A percentile compares a stretch with the other conserved stretches of the same genome.
These are phyloP conservation scores for Saccharomyces mikatae DNA, from an alignment of 805 yeast species.

Conservation along the genomic window DNA sequence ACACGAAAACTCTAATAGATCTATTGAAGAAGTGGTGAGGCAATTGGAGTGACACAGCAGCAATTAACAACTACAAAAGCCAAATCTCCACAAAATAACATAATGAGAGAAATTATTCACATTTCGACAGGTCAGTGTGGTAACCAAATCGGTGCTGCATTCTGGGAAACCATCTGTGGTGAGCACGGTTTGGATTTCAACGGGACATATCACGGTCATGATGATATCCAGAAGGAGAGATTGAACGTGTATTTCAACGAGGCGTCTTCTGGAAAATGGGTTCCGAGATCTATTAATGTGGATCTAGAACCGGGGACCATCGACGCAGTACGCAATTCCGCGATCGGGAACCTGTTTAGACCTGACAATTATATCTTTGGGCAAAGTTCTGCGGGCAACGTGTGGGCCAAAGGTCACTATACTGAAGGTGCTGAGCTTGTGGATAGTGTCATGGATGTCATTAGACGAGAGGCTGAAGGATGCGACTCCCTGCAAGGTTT, in stretches of 20 bases:
- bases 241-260: slow-evolving; percentile 83
- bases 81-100: not conserved
- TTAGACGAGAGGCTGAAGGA: slow-evolving; percentile 89
- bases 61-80: not conserved
- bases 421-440: slow-evolving; percentile 94
- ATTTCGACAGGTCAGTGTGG: slow-evolving; percentile 98
- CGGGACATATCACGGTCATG: slow-evolving; percentile 61
- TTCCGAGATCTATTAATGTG: slow-evolving; percentile 86
- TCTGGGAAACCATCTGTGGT: slow-evolving; percentile 87
- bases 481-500: slow-evolving; percentile 92
- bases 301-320: slow-evolving; percentile 94
- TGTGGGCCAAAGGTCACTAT: slow-evolving; percentile 96
- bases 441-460: slow-evolving; percentile 80
- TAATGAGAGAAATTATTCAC: slow-evolving; percentile 56
- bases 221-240: slow-evolving; percentile 46
- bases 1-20: not conserved
- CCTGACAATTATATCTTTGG: slow-evolving; percentile 89
- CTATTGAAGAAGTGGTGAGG: not conserved
- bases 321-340: slow-evolving; percentile 71
- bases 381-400: slow-evolving; percentile 89
- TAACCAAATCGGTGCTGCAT: slow-evolving; percentile 94
- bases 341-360: slow-evolving; percentile 79
- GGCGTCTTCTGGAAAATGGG: slow-evolving; percentile 81
- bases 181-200: slow-evolving; percentile 75
- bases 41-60: not conserved